phyloP scores from a whole-genome alignment of 176 grass and related monocot genomes.

The Eleusine indica region DNA sequence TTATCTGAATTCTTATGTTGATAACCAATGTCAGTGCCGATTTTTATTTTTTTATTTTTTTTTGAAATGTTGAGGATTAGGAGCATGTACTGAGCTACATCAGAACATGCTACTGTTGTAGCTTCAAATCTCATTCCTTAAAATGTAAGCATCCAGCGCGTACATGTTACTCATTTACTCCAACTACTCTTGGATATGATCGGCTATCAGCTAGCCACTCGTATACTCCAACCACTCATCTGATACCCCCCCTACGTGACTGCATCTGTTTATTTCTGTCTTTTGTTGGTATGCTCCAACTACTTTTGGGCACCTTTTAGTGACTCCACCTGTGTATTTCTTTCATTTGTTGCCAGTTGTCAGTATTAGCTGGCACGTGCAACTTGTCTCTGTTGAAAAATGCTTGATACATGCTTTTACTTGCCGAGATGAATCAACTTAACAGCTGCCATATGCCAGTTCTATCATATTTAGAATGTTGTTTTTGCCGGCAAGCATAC shows the following conservation, averaged over 20 bases:
- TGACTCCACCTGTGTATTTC: slow-evolving; percentile 7
- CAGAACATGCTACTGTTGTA: background rate
- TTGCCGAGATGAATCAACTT: slow-evolving; percentile 23
- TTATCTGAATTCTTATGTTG: slow-evolving; percentile 21
- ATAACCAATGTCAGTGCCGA: background rate
- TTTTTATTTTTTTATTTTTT: background rate
- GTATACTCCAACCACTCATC: slow-evolving; percentile 45
- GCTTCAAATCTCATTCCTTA: slow-evolving; percentile 31
- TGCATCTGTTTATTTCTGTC: slow-evolving; percentile 36
- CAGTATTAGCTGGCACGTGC: slow-evolving; percentile 26
- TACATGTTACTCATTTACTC: slow-evolving; percentile 39
- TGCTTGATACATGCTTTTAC: slow-evolving; percentile 9
- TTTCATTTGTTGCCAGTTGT: slow-evolving; percentile 36
- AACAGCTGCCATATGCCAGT: background rate
- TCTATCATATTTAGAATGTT: background rate
- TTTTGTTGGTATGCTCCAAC: slow-evolving; percentile 48
- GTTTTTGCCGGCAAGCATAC: background rate
- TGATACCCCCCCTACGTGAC: slow-evolving; percentile 2
- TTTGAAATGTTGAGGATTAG: slow-evolving; percentile 16
- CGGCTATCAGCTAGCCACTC: background rate
- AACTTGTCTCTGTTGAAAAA: slow-evolving; percentile 2
- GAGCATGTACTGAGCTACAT: slow-evolving; percentile 19
- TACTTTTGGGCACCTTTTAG: slow-evolving; percentile 25
- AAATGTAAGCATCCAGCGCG: slow-evolving; percentile 41
- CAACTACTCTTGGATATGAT: slow-evolving; percentile 38